Conservation (phyloP, 495 filamentous ascomycete genomes). For the Echria macrotheca region DNA sequence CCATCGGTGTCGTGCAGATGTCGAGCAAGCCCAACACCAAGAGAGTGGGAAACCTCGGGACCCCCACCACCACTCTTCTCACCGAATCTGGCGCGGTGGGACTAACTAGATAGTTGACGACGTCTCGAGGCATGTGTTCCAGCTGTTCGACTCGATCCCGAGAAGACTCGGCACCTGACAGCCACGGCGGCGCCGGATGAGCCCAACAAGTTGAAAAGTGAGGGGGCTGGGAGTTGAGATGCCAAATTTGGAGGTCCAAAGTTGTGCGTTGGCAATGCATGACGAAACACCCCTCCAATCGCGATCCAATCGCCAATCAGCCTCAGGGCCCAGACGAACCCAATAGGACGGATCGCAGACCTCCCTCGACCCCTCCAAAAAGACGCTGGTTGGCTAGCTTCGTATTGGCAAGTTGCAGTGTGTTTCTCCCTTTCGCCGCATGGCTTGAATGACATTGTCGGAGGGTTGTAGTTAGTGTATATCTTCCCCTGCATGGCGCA, state of each 20-base stretch:
- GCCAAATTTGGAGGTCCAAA: constrained; percentile 15
- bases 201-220: no score
- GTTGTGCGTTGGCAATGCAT: constrained; percentile 30
- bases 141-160: no score
- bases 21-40: background rate
- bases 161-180: background rate
- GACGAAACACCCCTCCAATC: constrained; percentile 30
- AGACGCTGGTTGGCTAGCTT: no score
- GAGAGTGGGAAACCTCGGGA: background rate
- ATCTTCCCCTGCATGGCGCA: background rate
- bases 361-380: no score
- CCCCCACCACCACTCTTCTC: no score
- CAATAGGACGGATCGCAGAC: constrained; percentile 29
- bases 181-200: no score
- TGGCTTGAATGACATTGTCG: background rate
- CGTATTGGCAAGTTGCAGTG: no score
- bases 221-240: constrained; percentile 23
- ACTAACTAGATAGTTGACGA: no score
- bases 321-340: constrained; percentile 20
- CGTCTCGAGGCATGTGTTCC: no score
- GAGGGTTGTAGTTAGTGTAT: background rate
- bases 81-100: no score
- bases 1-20: no score
- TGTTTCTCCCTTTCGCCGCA: no score
- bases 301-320: constrained; percentile 3